Evolutionary conservation across 2,329 filamentous ascomycete species (phyloP), one percentile per base, ranked within the genome.

Genomic region (Aspergillus novofumigatus): DNA sequence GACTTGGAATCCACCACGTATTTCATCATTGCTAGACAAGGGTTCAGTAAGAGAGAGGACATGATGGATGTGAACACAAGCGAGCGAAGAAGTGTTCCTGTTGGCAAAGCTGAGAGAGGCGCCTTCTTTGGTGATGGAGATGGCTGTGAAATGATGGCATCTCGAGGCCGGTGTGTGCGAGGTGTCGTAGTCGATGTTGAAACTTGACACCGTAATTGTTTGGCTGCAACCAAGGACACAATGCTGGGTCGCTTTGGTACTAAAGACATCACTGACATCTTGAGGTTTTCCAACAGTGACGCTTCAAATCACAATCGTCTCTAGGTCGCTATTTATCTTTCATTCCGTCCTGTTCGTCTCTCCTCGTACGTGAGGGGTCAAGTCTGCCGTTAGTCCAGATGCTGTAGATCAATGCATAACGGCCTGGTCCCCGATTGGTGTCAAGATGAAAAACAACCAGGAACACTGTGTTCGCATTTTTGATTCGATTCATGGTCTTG

Each of bases 1-100:
- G 69, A 72, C 25, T 72, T 71, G 9, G 75, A 77, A 42, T 73
- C 68, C 3, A 72, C 69, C 41, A 77, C 68, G n/a, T 65, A 69
- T 32, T 68, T 66, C 42, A 77, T 59, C 9, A 74, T 50, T 2
- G 65, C 62, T 0, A 66, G 32, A 3, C 53, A 59, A 0, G 64
- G 60, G 9, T 55, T 51, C 9, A 66, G 47, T 3, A 66, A 51
- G 1, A 60, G 64, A 1, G 64, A 64, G 2, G 62, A 61, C 58
- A 65, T 65, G 2, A 63, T 53, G 7, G 61, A 61, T 1, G 64
- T 65, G 38, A 65, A 61, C 14, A 66, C 8, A 21, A 65, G 29
- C 5, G 62, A 65, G 6, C 62, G 60, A 6, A 65, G 32, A 3
- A 66, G 59, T 1, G 56, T 53, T n/a, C 53, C 59, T 0, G 61